These are phyloP conservation scores for Phytophthora quininea DNA, from an alignment of 352 stramenopile species.

Conservation along the genomic window DNA sequence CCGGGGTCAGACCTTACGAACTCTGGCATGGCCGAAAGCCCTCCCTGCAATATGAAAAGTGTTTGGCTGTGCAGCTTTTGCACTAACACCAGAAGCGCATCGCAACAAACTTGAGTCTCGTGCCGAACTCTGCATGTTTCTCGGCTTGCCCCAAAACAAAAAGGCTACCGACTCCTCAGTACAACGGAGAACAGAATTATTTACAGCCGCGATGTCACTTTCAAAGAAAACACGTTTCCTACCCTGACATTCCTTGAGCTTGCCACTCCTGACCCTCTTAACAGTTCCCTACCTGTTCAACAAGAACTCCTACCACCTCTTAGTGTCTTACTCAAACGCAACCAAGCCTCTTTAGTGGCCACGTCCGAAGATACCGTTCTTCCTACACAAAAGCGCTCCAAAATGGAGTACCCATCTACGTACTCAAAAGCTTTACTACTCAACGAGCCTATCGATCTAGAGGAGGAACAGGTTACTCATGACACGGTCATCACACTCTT, in stretches of 20 bases:
- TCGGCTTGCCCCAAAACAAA: neutral
- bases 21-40: neutral
- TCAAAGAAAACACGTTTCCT: neutral
- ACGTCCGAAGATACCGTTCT: no score
- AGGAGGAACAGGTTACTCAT: no score
- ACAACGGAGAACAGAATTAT: neutral
- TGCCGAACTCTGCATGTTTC: neutral
- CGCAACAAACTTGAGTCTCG: neutral
- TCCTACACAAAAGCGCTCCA: no score
- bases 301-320: no score
- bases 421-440: no score
- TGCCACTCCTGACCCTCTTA: no score
- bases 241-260: neutral
- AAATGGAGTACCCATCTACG: no score
- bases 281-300: neutral
- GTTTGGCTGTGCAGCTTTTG: neutral
- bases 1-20: neutral
- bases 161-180: neutral
- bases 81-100: neutral
- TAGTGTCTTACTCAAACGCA: no score
- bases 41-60: neutral
- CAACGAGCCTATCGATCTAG: neutral
- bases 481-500: no score
- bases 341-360: no score
- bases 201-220: neutral